Evolutionary conservation across 2,329 filamentous ascomycete species (phyloP).

Genomic region (Colletotrichum filicis): DNA sequence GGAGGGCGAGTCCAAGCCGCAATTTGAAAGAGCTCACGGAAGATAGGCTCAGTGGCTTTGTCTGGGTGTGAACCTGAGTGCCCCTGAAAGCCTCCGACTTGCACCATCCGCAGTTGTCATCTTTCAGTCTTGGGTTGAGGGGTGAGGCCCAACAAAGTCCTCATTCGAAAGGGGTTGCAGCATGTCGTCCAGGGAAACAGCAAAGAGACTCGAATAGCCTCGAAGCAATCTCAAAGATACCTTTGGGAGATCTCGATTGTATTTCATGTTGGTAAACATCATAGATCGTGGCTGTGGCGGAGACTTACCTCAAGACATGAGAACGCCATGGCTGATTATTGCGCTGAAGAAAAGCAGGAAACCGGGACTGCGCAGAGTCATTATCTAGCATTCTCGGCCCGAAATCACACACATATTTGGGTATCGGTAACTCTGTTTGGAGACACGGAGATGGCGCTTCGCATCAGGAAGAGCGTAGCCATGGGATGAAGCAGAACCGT

Average conservation of each 20-base stretch:
- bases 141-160: neutral
- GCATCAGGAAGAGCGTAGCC: neutral
- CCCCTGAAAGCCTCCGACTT: neutral
- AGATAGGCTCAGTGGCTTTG: constrained; percentile 18
- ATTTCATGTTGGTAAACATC: neutral
- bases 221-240: neutral
- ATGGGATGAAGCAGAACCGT: neutral
- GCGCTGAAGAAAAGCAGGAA: constrained; percentile 14
- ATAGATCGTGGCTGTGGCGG: neutral
- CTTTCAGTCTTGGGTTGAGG: neutral
- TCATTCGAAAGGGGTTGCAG: neutral
- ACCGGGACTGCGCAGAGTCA: constrained; percentile 27
- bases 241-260: neutral
- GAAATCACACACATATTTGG: neutral
- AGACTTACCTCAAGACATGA: constrained; percentile 9
- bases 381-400: constrained; percentile 4
- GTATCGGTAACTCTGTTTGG: neutral
- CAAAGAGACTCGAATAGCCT: no score
- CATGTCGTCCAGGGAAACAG: neutral
- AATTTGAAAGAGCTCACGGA: neutral
- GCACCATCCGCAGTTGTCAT: neutral
- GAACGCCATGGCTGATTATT: constrained; percentile 17
- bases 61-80: constrained; percentile 13
- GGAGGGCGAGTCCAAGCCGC: neutral
- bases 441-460: neutral